A percentile compares a stretch with the other conserved stretches of the same genome.
These are phyloP conservation scores for Davidsoniella eucalypti DNA, from an alignment of 2,329 filamentous ascomycete genomes.

Conservation along the genomic window DNA sequence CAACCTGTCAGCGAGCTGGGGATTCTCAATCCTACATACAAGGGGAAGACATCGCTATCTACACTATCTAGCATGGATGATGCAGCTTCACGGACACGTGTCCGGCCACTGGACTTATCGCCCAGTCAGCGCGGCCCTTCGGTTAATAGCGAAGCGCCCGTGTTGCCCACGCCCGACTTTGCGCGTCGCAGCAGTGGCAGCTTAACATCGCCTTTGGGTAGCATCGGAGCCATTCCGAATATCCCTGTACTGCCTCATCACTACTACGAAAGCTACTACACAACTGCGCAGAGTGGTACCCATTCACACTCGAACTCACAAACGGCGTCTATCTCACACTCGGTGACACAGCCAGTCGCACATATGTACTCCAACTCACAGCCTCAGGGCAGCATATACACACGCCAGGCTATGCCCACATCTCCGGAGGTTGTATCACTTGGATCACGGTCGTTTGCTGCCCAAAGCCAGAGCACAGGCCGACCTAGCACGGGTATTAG, in stretches of 20 bases:
- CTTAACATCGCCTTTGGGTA: conserved; percentile 42
- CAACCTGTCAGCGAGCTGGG: conserved; percentile 53
- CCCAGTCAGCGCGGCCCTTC: conserved; percentile 43
- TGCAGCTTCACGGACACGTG: conserved; percentile 29
- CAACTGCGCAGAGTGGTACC: conserved; percentile 14
- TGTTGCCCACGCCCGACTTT: conserved; percentile 50
- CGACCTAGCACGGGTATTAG: conserved; percentile 46
- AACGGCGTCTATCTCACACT: conserved; percentile 4
- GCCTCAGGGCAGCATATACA: conserved; percentile 14
- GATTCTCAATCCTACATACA: conserved; percentile 61
- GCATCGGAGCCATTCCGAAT: conserved; percentile 18
- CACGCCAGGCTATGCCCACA: conserved; percentile 2
- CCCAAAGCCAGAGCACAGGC: conserved; percentile 21
- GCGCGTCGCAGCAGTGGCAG: conserved; percentile 48
- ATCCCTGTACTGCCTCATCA: conserved; percentile 25
- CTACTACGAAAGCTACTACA: conserved; percentile 40
- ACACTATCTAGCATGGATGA: conserved; percentile 40
- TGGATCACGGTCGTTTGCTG: conserved; percentile 31
- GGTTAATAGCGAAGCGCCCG: conserved; percentile 44
- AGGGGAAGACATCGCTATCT: conserved; percentile 39
- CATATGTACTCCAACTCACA: neutral
- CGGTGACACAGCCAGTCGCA: conserved; percentile 4
- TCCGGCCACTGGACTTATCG: conserved; percentile 31
- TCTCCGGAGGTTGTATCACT: conserved; percentile 5
- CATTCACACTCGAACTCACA: conserved; percentile 14